Base-by-base conservation (phyloP, 202 grass and related monocot species). In the Brachypodium distachyon region DNA sequence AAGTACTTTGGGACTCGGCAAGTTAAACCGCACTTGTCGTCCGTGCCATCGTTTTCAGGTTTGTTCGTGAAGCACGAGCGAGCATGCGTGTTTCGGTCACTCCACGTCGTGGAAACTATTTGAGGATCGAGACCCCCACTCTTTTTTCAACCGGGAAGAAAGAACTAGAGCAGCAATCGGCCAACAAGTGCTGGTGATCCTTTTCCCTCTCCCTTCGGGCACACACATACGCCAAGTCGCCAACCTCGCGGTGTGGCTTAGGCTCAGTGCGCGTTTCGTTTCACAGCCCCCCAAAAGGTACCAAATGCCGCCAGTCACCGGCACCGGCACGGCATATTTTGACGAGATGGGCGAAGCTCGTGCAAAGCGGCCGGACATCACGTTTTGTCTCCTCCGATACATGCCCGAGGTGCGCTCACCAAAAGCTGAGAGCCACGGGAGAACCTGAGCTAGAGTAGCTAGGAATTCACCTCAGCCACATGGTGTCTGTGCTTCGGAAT, bases 281-380 rank as follows among this genome's bases (percentile, higher is more conserved):
- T n/a, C n/a, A n/a, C n/a, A 61, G 42, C 61, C 1, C 67, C 67
- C 61, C 18, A 26, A 54, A 53, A 48, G 36, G n/a, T n/a, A 5
- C 72, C 70, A 1, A 6, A 74, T n/a, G n/a, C n/a, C n/a, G 36
- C 9, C 65, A 29, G 1, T 23, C 12, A 9, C 5, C 19, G 4
- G 19, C n/a, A 60, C 16, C 59, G 56, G 57, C 47, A 52, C 22
- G 83, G 77, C 64, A 66, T 34, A 29, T 75, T 76, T 75, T 75
- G 38, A 47, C 48, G 32, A 26, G 14, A 60, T 71, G n/a, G 40
- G 40, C 19, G n/a, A 9, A 31, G 17, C 36, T 29, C 22, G 43
- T 52, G 64, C 51, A 60, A 71, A 61, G 77, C 39, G 18, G 14
- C 28, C 9, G 1, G 13, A 40, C 31, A 29, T 31, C 23, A 70